Percentiles rank a stretch among this genome's conserved stretches.
These are phyloP conservation scores for Aspergillus carbonarius DNA, from an alignment of 2,329 filamentous ascomycete species.

Conservation along the genomic window DNA sequence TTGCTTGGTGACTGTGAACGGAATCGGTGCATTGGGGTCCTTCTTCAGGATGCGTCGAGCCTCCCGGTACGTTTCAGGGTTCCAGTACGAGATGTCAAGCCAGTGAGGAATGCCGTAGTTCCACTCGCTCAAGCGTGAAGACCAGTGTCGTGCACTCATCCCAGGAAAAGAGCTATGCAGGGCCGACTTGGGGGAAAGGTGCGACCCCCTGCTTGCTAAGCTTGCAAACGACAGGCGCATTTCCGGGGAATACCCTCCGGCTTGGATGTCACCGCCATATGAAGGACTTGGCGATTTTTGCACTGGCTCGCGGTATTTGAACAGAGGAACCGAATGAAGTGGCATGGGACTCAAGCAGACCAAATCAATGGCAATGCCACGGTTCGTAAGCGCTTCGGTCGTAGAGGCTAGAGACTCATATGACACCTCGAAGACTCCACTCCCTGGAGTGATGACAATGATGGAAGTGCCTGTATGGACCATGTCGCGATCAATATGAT, in stretches of 20 bases:
- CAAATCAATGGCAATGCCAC: slow-evolving; percentile 92
- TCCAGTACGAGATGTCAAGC: slow-evolving; percentile 98
- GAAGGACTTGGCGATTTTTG: slow-evolving; percentile 24
- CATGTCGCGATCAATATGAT: slow-evolving; percentile 91
- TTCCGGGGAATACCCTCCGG: slow-evolving; percentile 30
- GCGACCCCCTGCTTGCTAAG: slow-evolving; percentile 34
- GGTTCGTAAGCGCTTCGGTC: slow-evolving; percentile 88
- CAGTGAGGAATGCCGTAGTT: slow-evolving; percentile 91
- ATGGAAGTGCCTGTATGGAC: slow-evolving; percentile 91
- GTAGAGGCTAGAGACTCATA: slow-evolving; percentile 86
- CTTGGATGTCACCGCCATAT: slow-evolving; percentile 23
- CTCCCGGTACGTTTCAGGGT: slow-evolving; percentile 68
- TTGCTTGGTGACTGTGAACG: slow-evolving; percentile 41
- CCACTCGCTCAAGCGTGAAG: slow-evolving; percentile 59
- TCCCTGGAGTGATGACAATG: slow-evolving; percentile 87
- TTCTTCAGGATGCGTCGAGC: slow-evolving; percentile 63
- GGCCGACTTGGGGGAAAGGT: slow-evolving; percentile 32
- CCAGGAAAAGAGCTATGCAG: slow-evolving; percentile 29
- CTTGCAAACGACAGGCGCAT: slow-evolving; percentile 35
- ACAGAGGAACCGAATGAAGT: slow-evolving; percentile 89
- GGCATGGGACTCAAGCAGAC: slow-evolving; percentile 93
- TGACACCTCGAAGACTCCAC: slow-evolving; percentile 91
- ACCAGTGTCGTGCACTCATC: slow-evolving; percentile 22
- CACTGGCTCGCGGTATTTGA: slow-evolving; percentile 76
- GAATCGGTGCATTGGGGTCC: slow-evolving; percentile 43